Evolutionary conservation across 495 filamentous ascomycete species (phyloP), one percentile per base, ranked within the genome.

Genomic region (Neurospora sp.): DNA sequence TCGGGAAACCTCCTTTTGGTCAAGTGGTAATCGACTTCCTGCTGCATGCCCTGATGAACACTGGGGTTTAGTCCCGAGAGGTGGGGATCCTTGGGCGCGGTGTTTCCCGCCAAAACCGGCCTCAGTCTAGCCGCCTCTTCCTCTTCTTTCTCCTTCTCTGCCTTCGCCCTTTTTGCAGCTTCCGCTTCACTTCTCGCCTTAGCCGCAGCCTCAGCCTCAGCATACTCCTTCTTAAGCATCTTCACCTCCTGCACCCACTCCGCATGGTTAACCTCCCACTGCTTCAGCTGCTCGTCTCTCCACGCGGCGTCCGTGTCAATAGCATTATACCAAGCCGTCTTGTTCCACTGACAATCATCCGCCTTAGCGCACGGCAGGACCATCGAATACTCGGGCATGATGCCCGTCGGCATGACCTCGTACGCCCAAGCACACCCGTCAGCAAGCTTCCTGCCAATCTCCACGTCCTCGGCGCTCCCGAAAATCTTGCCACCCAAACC

Each of bases 351-450:
- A 79, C 96, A 99, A 23, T 88, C 81, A 39, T 87, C 80, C 5
- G 78, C 79, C 72, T 90, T 85, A n/a, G 87, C 84, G 79, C 96
- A 99, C 3, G 90, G 87, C 35, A 95, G 76, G 0, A 91, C 81
- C 6, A 79, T 78, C 72, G 93, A 91, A 7, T 80, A 80, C 80
- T 99, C 96, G 1, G 96, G 95, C 94, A 97, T 97, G 76, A 99
- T 93, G 5, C 95, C 96, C 0, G 91, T 92, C 2, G 88, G 85
- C 14, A 92, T 94, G 20, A 87, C 86, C 76, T 93, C 90, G 79
- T 98, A 98, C 3, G 94, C 92, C 95, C 94, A 98, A 3, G 96
- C 92, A 79, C 96, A 99, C 27, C 95, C 96, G 73, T 97, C 94
- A 0, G 95, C 92, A 14, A 99, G 88, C 78, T 92, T 92, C 75